A percentile compares a stretch with the other conserved stretches of the same genome.
Conservation (phyloP, 2,329 filamentous ascomycete species). For the Ophiocordyceps polyrhachis-furcata region DNA sequence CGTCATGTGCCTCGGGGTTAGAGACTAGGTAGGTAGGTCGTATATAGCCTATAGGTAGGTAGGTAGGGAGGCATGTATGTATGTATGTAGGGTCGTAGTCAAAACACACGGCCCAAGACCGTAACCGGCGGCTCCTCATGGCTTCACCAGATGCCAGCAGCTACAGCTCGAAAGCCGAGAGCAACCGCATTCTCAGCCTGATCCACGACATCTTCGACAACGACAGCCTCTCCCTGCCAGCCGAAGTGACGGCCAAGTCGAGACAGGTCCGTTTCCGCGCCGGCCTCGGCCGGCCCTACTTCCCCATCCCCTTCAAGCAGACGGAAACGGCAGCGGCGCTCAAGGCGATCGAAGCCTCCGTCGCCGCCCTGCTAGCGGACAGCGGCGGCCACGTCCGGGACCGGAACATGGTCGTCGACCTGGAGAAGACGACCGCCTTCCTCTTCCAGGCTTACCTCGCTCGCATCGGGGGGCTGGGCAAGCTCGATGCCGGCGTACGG, state of each 20-base stretch:
- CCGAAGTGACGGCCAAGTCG: slow-evolving; percentile 6
- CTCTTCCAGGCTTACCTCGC: slow-evolving; percentile 19
- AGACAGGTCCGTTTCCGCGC: slow-evolving; percentile 14
- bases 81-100: no score
- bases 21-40: no score
- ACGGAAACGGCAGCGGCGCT: slow-evolving; percentile 23
- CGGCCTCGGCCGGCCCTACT: slow-evolving; percentile 19
- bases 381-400: slow-evolving; percentile 1
- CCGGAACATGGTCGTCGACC: slow-evolving; percentile 11
- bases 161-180: slow-evolving; percentile 11
- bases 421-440: slow-evolving; percentile 24
- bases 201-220: slow-evolving; percentile 10
- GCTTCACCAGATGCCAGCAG: neutral
- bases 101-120: no score
- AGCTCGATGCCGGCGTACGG: slow-evolving; percentile 15
- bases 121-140: neutral
- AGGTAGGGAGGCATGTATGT: no score
- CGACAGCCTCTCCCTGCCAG: slow-evolving; percentile 11
- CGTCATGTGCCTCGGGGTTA: no score
- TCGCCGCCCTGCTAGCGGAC: slow-evolving; percentile 15
- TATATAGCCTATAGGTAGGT: no score
- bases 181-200: slow-evolving; percentile 8
- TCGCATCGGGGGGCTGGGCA: slow-evolving; percentile 18
- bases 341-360: slow-evolving; percentile 21
- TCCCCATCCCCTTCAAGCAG: slow-evolving; percentile 28